These are phyloP conservation scores for Collybia sordida DNA, from an alignment of 768 basidiomycete genomes.

Conservation along the genomic window DNA sequence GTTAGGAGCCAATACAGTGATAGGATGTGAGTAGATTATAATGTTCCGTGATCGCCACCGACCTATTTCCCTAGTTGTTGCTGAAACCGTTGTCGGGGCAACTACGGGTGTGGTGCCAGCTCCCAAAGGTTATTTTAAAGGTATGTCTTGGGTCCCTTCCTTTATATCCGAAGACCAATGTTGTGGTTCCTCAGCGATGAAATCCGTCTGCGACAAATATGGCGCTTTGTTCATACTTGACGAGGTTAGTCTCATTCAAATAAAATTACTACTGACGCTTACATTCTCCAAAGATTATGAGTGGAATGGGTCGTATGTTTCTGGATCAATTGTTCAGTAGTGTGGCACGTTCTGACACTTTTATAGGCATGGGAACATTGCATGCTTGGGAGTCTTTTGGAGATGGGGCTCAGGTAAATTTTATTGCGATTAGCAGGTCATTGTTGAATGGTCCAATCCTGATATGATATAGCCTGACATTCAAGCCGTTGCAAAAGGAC, in stretches of 20 bases:
- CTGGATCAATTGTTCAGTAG: neutral
- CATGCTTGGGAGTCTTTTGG: constrained; percentile 87
- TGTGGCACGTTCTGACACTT: neutral
- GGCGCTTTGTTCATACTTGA: constrained; percentile 83
- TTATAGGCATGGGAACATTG: constrained; percentile 80
- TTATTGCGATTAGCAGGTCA: neutral
- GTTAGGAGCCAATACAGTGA: constrained; percentile 79
- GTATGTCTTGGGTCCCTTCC: constrained; percentile 12
- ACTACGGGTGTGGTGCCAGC: constrained; percentile 75
- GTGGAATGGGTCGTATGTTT: constrained; percentile 82
- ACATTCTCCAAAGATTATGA: constrained; percentile 58
- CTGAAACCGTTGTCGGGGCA: constrained; percentile 87
- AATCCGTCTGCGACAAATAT: constrained; percentile 76
- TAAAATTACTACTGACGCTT: neutral
- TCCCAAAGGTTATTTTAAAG: constrained; percentile 81
- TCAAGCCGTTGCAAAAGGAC: constrained; percentile 87
- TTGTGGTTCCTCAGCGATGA: constrained; percentile 58
- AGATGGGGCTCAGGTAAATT: constrained; percentile 57
- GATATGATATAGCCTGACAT: constrained; percentile 61
- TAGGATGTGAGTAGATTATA: constrained; percentile 58
- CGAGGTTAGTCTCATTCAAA: constrained; percentile 46
- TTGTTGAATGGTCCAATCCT: neutral
- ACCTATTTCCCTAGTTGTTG: constrained; percentile 52
- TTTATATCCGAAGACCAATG: neutral
- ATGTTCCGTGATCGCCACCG: too few relatives aligned